A percentile compares a stretch with the other conserved stretches of the same genome.
phyloP scores from a whole-genome alignment of 768 basidiomycete species.

The Naganishia kalamii region DNA sequence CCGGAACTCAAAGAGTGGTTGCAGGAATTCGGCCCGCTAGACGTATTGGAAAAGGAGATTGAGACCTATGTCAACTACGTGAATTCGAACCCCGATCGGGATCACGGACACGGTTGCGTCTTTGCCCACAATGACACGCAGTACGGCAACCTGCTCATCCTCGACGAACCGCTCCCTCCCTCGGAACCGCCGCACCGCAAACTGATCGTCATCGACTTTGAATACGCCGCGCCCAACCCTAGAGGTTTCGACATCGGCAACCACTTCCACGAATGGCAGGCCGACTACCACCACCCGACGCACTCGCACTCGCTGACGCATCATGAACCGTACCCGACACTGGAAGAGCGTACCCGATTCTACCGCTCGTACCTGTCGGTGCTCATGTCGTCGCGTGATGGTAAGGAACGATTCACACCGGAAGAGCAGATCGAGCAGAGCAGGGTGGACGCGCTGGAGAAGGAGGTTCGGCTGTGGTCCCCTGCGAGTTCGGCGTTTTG shows the following conservation, averaged over 20 bases:
- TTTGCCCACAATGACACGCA: slow-evolving; percentile 80
- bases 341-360: slow-evolving; percentile 69
- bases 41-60: slow-evolving; percentile 61
- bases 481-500: slow-evolving; percentile 86
- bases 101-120: slow-evolving; percentile 57
- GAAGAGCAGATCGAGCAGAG: slow-evolving; percentile 10
- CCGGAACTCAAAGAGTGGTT: slow-evolving; percentile 40
- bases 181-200: slow-evolving; percentile 68
- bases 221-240: slow-evolving; percentile 89
- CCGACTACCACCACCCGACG: slow-evolving; percentile 66
- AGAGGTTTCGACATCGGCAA: slow-evolving; percentile 93
- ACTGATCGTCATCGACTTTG: slow-evolving; percentile 96
- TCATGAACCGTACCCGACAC: slow-evolving; percentile 64
- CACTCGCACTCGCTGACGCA: slow-evolving; percentile 46
- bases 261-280: slow-evolving; percentile 96
- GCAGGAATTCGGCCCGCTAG: slow-evolving; percentile 58
- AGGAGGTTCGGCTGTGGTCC: slow-evolving; percentile 78
- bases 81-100: slow-evolving; percentile 53
- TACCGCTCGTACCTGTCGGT: slow-evolving; percentile 69
- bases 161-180: slow-evolving; percentile 53
- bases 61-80: slow-evolving; percentile 66
- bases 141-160: slow-evolving; percentile 80
- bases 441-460: slow-evolving; percentile 58
- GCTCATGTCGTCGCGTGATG: slow-evolving; percentile 46
- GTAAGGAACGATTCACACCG: slow-evolving; percentile 36